Percentiles rank a stretch among this genome's conserved stretches.
phyloP scores from a whole-genome alignment of 441 rosid genomes.

The Arabidopsis lyrata region DNA sequence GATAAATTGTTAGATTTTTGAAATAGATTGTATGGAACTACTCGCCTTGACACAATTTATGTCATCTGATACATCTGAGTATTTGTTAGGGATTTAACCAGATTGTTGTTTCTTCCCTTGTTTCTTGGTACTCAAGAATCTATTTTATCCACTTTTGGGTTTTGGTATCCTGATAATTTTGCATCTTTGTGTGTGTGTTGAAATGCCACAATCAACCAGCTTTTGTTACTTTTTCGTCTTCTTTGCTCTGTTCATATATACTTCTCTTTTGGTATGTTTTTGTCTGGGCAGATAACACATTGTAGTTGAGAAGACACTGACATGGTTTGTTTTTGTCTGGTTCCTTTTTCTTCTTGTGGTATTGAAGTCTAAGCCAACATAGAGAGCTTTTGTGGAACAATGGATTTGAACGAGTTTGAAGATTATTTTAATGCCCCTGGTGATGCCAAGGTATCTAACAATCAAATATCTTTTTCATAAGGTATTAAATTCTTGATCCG shows the following conservation, averaged over 20 bases:
- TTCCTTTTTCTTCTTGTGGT: slow-evolving; percentile 20
- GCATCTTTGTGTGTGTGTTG: slow-evolving; percentile 39
- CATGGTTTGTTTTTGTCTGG: too few relatives aligned
- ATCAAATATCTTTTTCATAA: neutral
- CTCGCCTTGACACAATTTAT: too few relatives aligned
- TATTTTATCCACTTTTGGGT: neutral
- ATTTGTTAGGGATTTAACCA: too few relatives aligned
- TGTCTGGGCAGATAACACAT: slow-evolving; percentile 4
- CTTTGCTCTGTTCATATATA: slow-evolving; percentile 38
- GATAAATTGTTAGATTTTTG: too few relatives aligned
- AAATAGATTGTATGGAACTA: too few relatives aligned
- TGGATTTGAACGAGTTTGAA: slow-evolving; percentile 89
- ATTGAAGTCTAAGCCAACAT: slow-evolving; percentile 44
- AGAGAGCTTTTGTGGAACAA: slow-evolving; percentile 49
- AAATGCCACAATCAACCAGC: slow-evolving; percentile 42
- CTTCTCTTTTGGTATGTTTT: neutral
- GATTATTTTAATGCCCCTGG: slow-evolving; percentile 82
- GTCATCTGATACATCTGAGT: too few relatives aligned
- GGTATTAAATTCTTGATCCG: neutral
- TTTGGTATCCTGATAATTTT: slow-evolving; percentile 21
- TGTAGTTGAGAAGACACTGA: neutral
- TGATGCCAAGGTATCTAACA: slow-evolving; percentile 87
- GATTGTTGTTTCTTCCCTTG: neutral
- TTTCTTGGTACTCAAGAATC: slow-evolving; percentile 41
- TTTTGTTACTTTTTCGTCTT: neutral